Conservation (phyloP, 2,329 filamentous ascomycete genomes). For the Arthrobotrys conoides region DNA sequence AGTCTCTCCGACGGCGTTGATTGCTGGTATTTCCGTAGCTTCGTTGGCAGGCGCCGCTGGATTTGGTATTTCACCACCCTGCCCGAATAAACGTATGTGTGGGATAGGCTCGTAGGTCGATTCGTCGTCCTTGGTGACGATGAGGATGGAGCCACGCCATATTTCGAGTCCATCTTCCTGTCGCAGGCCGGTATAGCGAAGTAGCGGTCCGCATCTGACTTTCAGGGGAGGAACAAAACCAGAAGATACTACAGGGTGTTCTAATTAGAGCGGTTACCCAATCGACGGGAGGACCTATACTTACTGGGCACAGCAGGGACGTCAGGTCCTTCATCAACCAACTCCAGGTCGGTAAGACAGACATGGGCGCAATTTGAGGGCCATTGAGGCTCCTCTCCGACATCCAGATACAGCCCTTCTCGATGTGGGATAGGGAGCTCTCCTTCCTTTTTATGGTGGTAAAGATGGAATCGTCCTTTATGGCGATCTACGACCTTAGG, state of each 20-base stretch:
- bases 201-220: constrained; percentile 88
- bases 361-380: constrained; percentile 40
- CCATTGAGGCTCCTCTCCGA: constrained; percentile 42
- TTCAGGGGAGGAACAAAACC: constrained; percentile 86
- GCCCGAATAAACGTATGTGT: constrained; percentile 82
- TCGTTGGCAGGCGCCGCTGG: constrained; percentile 63
- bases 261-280: neutral
- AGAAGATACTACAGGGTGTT: constrained; percentile 70
- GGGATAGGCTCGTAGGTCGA: constrained; percentile 87
- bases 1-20: constrained; percentile 36
- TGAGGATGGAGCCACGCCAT: constrained; percentile 95
- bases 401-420: constrained; percentile 46
- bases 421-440: constrained; percentile 21
- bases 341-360: constrained; percentile 45
- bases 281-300: constrained; percentile 50
- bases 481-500: constrained; percentile 52
- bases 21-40: constrained; percentile 28
- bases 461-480: constrained; percentile 30
- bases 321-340: constrained; percentile 48
- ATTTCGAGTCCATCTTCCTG: constrained; percentile 76
- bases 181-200: constrained; percentile 89
- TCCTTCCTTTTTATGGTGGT: constrained; percentile 26
- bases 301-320: constrained; percentile 60
- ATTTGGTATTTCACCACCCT: constrained; percentile 65
- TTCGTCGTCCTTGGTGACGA: constrained; percentile 86